Evolutionary conservation across 31 red algal genomes (phyloP), one percentile per base, ranked within the genome.

Genomic region (Bonnemaisonia californica): DNA sequence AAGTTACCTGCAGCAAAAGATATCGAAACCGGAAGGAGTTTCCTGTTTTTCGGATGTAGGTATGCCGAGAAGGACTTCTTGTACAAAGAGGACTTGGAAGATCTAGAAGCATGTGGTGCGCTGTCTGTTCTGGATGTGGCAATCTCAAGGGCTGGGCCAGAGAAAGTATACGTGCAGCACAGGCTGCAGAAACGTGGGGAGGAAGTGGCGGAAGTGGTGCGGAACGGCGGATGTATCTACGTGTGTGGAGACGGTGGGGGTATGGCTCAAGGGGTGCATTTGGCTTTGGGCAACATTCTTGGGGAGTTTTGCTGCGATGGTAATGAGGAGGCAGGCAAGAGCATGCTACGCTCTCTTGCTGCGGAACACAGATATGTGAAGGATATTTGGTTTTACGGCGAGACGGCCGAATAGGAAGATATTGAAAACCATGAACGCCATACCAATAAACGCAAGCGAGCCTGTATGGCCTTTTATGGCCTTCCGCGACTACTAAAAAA

Each of bases 201-300:
- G 23, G 78, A 88, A 57, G 78, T 96, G 3, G 77, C 65, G 11
- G 82, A 75, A 41, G 31, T 88, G 4, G 63, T 96, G 19, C 56
- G 70, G 21, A 84, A 69, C 63, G 83, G 76, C 5, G 78, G 77
- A 19, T 40, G 41, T 5, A 58, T 96, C 37, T 96, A 88, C 36
- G 85, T 96, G 4, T 96, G 94, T 66, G 94, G 94, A 35, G 94
- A 96, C 41, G 94, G 89, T 22, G 89, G 78, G 12, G 84, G 80
- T 26, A 96, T 96, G 94, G 94, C 87, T 21, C 74, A 80, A 54
- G 86, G 89, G 22, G 94, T 96, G 5, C 81, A 92, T 59, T 35
- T 65, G 3, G 76, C 80, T 3, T 70, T 96, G 41, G 39, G 58
- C 32, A 73, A 93, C 30, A 87, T 92, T 61, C 41, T 92, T 36